A percentile compares a stretch with the other conserved stretches of the same genome.
phyloP scores from a whole-genome alignment of 352 stramenopile species.

The Globisporangium barbulae region DNA sequence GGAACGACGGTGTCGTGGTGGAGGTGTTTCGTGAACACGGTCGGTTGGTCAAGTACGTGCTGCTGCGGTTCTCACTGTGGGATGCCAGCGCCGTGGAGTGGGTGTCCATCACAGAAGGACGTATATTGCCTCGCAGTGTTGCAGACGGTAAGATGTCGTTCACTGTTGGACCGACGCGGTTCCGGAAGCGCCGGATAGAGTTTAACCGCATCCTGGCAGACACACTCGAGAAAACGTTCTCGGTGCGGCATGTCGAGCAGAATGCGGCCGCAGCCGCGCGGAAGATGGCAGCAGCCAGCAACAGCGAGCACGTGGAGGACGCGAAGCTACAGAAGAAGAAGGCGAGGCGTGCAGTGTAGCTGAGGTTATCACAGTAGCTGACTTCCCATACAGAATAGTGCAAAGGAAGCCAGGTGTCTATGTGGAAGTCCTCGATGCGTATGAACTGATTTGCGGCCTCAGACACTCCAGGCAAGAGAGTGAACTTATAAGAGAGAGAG shows the following conservation, averaged over 20 bases:
- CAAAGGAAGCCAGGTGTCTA: not conserved
- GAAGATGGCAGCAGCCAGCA: constrained; percentile 18
- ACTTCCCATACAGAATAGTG: not conserved
- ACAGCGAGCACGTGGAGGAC: not conserved
- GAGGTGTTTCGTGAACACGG: constrained; percentile 47
- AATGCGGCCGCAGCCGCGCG: constrained; percentile 17
- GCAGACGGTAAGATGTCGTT: constrained; percentile 45
- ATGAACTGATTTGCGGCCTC: not conserved
- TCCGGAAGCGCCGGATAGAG: constrained; percentile 36
- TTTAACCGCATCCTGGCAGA: constrained; percentile 50
- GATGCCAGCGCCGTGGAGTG: constrained; percentile 60
- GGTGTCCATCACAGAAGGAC: constrained; percentile 62
- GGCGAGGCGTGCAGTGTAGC: constrained; percentile 2
- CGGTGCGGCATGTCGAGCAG: constrained; percentile 35
- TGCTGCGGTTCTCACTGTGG: constrained; percentile 65
- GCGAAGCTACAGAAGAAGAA: constrained; percentile 16
- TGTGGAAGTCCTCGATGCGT: not conserved
- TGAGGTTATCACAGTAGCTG: not conserved
- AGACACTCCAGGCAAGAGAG: not conserved
- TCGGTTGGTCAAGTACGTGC: constrained; percentile 48
- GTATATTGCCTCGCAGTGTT: constrained; percentile 69
- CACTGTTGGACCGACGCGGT: constrained; percentile 34
- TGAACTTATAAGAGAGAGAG: constrained; percentile 10
- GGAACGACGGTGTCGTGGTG: constrained; percentile 77
- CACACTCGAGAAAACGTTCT: constrained; percentile 50